Evolutionary conservation across 305 asterid genomes (phyloP), one percentile per base, ranked within the genome.

Genomic region (Caryopteris hybrid): DNA sequence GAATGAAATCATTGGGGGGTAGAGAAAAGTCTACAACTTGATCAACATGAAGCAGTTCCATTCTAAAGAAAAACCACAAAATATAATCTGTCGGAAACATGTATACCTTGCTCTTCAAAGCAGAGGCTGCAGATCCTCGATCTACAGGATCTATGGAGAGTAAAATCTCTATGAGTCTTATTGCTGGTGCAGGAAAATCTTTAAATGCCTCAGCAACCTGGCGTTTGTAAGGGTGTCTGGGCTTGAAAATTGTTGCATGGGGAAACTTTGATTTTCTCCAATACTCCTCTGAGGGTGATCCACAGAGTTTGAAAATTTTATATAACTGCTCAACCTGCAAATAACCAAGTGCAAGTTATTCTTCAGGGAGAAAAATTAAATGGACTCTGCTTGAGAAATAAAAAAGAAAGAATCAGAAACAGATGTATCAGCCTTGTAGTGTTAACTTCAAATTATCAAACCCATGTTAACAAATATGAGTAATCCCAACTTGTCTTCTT

Each of bases 201-300:
- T 82, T 84, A 71, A 89, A 92, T 25, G 95, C 85, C 71, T 92
- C 98, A 23, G 79, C 79, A 76, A 92, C 93, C 62, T 92, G 82
- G 8, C 96, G 88, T 67, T 79, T 84, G 80, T 92, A 89, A 62
- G 96, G 96, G 74, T 86, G 97, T 74, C 85, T 92, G 60, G 96
- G 98, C 80, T 92, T 92, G 81, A 92, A 92, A 62, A 89, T 85
- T 27, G 95, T 86, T 38, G 96, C 88, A 73, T 88, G 85, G 8
- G 95, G 96, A 78, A 92, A 78, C 81, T 88, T 90, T 7, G 93
- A 86, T 72, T 85, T 92, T 80, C 81, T 88, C 98, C 98, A 92
- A 67, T 90, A 90, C 76, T n/a, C n/a, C n/a, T n/a, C n/a, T n/a
- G n/a, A n/a, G n/a, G n/a, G n/a, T n/a, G n/a, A n/a, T n/a, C 90